Percentiles rank a stretch among this genome's conserved stretches.
Evolutionary conservation across 169 alveolate species (phyloP).

Genomic region (Toxoplasma gondii): DNA sequence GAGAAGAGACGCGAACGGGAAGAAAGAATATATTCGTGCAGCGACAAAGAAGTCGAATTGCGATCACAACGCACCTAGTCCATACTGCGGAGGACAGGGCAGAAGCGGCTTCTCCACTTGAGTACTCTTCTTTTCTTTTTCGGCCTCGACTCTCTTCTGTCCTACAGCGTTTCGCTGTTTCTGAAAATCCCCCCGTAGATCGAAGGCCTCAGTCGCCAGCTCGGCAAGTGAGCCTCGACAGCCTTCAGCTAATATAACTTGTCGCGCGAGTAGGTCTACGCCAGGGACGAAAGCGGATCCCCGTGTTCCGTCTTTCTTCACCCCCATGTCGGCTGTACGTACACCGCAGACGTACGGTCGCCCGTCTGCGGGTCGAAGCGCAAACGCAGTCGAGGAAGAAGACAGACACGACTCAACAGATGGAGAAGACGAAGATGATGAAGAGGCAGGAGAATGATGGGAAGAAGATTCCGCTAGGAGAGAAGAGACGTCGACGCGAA

Average conservation of each 20-base stretch:
- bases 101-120: neutral
- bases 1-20: no score
- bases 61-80: slow-evolving; percentile 31
- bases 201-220: slow-evolving; percentile 72
- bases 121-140: neutral
- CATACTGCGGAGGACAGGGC: slow-evolving; percentile 76
- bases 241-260: slow-evolving; percentile 84
- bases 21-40: no score
- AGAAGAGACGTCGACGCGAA: neutral
- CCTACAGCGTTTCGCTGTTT: neutral
- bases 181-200: slow-evolving; percentile 71
- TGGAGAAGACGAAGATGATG: neutral
- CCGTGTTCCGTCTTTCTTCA: neutral
- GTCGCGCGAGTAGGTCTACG: slow-evolving; percentile 69
- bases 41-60: no score
- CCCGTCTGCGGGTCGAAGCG: neutral
- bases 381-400: neutral
- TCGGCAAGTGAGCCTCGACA: slow-evolving; percentile 87
- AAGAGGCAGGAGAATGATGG: neutral
- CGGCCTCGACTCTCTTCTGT: neutral
- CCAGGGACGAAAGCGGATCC: neutral
- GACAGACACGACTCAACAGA: neutral
- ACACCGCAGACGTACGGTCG: slow-evolving; percentile 8
- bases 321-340: slow-evolving; percentile 11
- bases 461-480: neutral